A percentile compares a stretch with the other conserved stretches of the same genome.
phyloP scores from a whole-genome alignment of 805 yeast species.

The Candida railenensis region DNA sequence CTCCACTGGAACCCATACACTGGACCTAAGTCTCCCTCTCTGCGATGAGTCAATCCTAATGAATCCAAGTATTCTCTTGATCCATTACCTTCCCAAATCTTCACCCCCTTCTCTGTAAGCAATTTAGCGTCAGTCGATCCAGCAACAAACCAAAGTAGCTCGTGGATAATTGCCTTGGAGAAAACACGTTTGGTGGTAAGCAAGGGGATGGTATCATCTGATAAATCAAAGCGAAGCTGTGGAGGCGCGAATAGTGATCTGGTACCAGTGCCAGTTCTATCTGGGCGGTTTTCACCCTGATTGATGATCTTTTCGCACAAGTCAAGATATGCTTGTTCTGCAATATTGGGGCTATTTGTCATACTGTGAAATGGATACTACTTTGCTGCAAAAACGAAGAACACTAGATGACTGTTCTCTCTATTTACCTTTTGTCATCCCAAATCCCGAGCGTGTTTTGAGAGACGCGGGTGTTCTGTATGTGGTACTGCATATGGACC shows the following conservation, averaged over 20 bases:
- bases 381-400: too few species aligned
- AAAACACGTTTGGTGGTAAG: slow-evolving; percentile 92
- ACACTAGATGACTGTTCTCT: too few species aligned
- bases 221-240: slow-evolving; percentile 78
- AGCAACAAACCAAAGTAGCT: slow-evolving; percentile 86
- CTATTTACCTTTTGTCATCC: too few species aligned
- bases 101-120: slow-evolving; percentile 81
- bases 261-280: slow-evolving; percentile 98
- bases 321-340: slow-evolving; percentile 86
- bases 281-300: slow-evolving; percentile 89
- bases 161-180: slow-evolving; percentile 84
- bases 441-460: too few species aligned
- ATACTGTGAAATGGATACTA: neutral
- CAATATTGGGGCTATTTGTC: slow-evolving; percentile 31
- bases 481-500: too few species aligned
- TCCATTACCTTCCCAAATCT: slow-evolving; percentile 99
- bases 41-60: slow-evolving; percentile 73
- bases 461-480: too few species aligned
- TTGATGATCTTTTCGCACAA: slow-evolving; percentile 73
- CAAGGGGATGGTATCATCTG: slow-evolving; percentile 76
- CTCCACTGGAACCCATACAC: slow-evolving; percentile 99
- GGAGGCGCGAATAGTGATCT: slow-evolving; percentile 91
- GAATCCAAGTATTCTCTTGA: slow-evolving; percentile 86
- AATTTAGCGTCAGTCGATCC: slow-evolving; percentile 88
- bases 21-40: slow-evolving; percentile 96